A percentile compares a stretch with the other conserved stretches of the same genome.
Evolutionary conservation across 1,284 basidiomycete species (phyloP).

Genomic region (Blastosporella zonata): DNA sequence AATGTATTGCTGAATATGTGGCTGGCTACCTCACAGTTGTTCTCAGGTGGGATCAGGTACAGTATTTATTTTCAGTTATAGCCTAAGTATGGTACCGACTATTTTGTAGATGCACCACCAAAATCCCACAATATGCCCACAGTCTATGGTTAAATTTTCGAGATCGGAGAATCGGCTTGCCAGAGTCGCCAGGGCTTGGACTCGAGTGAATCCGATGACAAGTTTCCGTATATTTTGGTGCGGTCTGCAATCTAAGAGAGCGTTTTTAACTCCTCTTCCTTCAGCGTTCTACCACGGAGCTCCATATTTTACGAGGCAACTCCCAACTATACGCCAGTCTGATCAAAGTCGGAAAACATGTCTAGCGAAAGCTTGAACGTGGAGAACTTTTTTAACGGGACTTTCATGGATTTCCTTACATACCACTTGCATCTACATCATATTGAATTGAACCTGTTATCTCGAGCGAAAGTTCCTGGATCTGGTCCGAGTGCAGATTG

Average conservation of each 20-base stretch:
- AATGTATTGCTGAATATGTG: too few relatives aligned
- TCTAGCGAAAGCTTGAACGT: not conserved
- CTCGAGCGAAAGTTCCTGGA: slow-evolving; percentile 3
- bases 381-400: not conserved
- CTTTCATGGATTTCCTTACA: not conserved
- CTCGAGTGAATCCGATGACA: not conserved
- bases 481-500: not conserved
- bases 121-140: not conserved
- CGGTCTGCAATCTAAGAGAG: not conserved
- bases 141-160: not conserved
- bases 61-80: too few relatives aligned
- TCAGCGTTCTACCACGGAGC: not conserved
- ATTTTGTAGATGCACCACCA: too few relatives aligned
- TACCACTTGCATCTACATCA: not conserved
- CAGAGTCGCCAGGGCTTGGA: not conserved
- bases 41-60: too few relatives aligned
- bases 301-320: not conserved
- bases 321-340: not conserved
- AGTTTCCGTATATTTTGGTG: not conserved
- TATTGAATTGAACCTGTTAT: not conserved
- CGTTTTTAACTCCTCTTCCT: not conserved
- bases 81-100: too few relatives aligned
- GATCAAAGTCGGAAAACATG: not conserved
- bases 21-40: too few relatives aligned
- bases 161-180: not conserved